Evolutionary conservation across 176 grass and related monocot species (phyloP), one percentile per base, ranked within the genome.

Genomic region (Musa beccarii): DNA sequence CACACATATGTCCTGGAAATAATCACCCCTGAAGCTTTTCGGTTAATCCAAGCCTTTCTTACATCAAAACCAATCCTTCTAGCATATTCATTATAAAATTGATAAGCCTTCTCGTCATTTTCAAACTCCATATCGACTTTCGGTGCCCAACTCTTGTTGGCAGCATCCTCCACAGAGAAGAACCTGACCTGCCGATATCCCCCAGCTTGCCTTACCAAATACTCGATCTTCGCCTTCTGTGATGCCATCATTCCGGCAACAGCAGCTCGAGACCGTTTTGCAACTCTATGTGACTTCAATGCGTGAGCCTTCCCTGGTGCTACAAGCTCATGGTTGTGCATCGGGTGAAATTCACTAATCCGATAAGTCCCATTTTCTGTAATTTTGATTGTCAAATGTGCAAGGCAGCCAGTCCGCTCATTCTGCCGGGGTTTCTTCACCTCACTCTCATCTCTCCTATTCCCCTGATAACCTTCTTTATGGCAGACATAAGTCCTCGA

Each of bases 61-160:
- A 87, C 85, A 53, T 81, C 78, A 49, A 87, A 87, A 2, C 85
- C 85, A 28, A 87, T 79, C 22, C 51, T 79, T 43, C 67, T 78
- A 19, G 85, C 85, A 51, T 87, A 87, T 51, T 81, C 82, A 50
- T 80, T 76, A 55, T 87, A 87, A 65, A 75, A 87, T 50, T 66
- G 80, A 12, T 87, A 87, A 21, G 85, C 85, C 53, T 75, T 81
- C 13, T 83, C 76, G 55, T 82, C 85, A 72, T 80, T 66, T 59
- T 87, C 85, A 80, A 83, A 87, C 72, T 87, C 85, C 85, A 87
- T 83, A 54, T 69, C 85, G 2, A 69, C 52, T 56, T 79, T 79
- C 9, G 77, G 77, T 20, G 77, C 77, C 77, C 77, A 79, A 49
- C 66, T 69, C 67, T 69, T 69, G 52, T 79, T 25, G 49, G 77